phyloP scores from a whole-genome alignment of 1,139 yeast species.

The Hemisphaericaspora lyxosophila region DNA sequence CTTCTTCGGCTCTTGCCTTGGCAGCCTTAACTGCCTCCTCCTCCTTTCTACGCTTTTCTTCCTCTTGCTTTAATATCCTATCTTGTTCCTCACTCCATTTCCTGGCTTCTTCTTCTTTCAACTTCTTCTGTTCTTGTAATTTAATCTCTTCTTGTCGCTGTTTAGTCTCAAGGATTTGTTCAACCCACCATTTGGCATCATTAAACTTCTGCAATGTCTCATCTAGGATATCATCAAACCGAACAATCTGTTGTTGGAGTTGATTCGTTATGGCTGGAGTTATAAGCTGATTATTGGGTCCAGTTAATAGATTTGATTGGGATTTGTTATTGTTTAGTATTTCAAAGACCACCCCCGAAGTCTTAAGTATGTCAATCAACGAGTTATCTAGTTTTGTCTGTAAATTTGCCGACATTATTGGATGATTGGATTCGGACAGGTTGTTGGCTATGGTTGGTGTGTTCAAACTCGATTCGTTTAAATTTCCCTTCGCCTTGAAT shows the following conservation, averaged over 20 bases:
- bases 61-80: conserved; percentile 14
- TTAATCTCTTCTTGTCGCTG: conserved; percentile 45
- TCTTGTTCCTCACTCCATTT: conserved; percentile 19
- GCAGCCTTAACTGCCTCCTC: conserved; percentile 18
- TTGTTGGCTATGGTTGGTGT: too few species aligned
- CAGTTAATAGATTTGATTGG: conserved; percentile 45
- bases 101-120: conserved; percentile 22
- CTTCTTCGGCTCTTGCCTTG: conserved; percentile 17
- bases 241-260: conserved; percentile 34
- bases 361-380: conserved; percentile 41
- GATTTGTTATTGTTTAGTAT: conserved; percentile 42
- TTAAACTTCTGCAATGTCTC: conserved; percentile 45
- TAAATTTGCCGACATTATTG: conserved; percentile 38
- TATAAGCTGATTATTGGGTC: conserved; percentile 44
- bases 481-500: too few species aligned
- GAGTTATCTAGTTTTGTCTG: conserved; percentile 43
- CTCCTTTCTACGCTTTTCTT: conserved; percentile 19
- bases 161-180: conserved; percentile 43
- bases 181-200: conserved; percentile 49
- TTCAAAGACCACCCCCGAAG: conserved; percentile 48
- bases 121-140: conserved; percentile 35
- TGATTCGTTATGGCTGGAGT: conserved; percentile 44
- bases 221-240: conserved; percentile 45
- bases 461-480: too few species aligned
- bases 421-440: too few species aligned